These are phyloP conservation scores for Anacardium occidentale DNA, from an alignment of 345 rosid species.

Conservation along the genomic window DNA sequence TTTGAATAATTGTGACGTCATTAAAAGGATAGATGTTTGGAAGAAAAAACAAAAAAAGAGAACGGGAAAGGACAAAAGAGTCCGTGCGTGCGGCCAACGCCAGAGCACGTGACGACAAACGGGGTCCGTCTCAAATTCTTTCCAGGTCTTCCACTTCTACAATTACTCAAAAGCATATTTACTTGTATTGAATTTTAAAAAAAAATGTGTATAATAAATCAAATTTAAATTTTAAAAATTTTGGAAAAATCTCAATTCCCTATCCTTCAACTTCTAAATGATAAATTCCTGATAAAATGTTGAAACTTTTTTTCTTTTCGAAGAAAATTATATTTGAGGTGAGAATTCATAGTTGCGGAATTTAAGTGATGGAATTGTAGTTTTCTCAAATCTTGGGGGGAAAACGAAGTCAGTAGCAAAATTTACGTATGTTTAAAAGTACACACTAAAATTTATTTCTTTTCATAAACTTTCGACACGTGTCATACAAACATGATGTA, in stretches of 20 bases:
- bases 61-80: constrained; percentile 26
- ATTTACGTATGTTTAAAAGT: background rate
- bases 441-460: background rate
- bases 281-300: too few relatives aligned
- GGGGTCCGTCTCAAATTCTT: constrained; percentile 33
- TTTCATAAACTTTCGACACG: background rate
- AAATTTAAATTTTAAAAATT: too few relatives aligned
- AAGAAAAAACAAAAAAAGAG: constrained; percentile 18
- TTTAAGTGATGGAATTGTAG: too few relatives aligned
- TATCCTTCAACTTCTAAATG: too few relatives aligned
- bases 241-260: too few relatives aligned
- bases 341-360: too few relatives aligned
- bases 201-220: too few relatives aligned
- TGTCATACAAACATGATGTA: background rate
- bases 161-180: background rate
- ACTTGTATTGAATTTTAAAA: too few relatives aligned
- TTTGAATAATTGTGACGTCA: constrained; percentile 12
- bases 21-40: background rate
- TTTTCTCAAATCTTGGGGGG: too few relatives aligned
- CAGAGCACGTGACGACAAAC: constrained; percentile 39
- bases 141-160: background rate
- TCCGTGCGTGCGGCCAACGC: constrained; percentile 36
- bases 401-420: too few relatives aligned
- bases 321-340: too few relatives aligned
- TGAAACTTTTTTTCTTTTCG: too few relatives aligned